Conservation (phyloP, 352 stramenopile genomes). For the Thalassiosira exigua region DNA sequence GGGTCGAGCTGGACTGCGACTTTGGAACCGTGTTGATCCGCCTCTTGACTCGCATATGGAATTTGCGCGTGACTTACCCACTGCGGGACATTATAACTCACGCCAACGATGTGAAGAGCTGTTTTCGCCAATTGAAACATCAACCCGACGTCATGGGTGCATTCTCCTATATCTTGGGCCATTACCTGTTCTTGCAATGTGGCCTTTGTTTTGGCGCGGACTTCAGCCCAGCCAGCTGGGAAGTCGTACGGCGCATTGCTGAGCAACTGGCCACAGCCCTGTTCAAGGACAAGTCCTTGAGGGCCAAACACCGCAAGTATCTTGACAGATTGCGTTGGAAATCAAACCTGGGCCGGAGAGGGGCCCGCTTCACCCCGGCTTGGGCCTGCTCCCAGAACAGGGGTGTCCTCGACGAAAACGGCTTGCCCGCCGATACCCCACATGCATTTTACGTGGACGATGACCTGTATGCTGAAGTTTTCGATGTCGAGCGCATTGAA, state of each 20-base stretch:
- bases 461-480: conserved; percentile 33
- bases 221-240: conserved; percentile 31
- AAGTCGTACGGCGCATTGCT: conserved; percentile 6
- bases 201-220: conserved; percentile 29
- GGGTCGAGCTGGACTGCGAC: conserved; percentile 15
- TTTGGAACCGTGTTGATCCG: conserved; percentile 18
- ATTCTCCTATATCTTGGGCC: conserved; percentile 34
- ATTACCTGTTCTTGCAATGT: conserved; percentile 28
- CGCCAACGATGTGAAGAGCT: conserved; percentile 49
- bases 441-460: conserved; percentile 41
- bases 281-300: conserved; percentile 14
- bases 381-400: neutral
- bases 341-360: conserved; percentile 3
- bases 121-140: conserved; percentile 45
- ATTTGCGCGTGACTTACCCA: conserved; percentile 37
- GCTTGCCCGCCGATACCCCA: conserved; percentile 10
- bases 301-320: conserved; percentile 9
- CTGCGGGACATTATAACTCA: conserved; percentile 22
- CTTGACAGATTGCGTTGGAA: conserved; percentile 26
- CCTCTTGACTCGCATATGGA: conserved; percentile 26
- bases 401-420: conserved; percentile 13
- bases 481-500: conserved; percentile 19
- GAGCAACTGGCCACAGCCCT: conserved; percentile 24
- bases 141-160: conserved; percentile 42
- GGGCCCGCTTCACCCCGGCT: neutral